Percentiles rank a stretch among this genome's conserved stretches.
Conservation (phyloP, 1,284 basidiomycete species). For the Ustilago curta region DNA sequence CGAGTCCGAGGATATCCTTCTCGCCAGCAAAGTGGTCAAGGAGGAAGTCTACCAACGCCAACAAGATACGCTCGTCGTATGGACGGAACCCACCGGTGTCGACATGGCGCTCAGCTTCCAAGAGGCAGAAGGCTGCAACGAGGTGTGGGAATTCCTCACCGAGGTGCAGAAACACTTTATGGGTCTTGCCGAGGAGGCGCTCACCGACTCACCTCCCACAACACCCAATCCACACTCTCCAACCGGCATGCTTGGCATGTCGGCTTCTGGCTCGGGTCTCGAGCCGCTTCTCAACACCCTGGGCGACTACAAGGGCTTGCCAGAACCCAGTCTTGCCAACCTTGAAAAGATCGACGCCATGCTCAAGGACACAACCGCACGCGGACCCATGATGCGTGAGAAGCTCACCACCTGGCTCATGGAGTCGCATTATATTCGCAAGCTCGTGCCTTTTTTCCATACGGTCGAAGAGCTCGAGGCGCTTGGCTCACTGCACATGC, state of each 20-base stretch:
- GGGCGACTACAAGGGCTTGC: conserved; percentile 60
- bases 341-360: conserved; percentile 67
- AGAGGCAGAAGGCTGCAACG: conserved; percentile 92
- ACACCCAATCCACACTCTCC: conserved; percentile 50
- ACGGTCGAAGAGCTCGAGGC: conserved; percentile 93
- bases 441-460: conserved; percentile 83
- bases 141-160: conserved; percentile 96
- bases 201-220: conserved; percentile 54
- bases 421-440: conserved; percentile 84
- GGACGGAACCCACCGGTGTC: conserved; percentile 94
- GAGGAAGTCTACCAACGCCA: conserved; percentile 69
- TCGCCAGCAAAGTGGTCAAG: conserved; percentile 63
- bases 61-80: conserved; percentile 93
- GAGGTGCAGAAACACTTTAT: conserved; percentile 88
- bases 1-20: conserved; percentile 64
- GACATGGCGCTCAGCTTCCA: conserved; percentile 98
- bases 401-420: conserved; percentile 77
- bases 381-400: conserved; percentile 75
- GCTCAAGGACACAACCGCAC: conserved; percentile 63
- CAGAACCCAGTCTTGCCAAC: conserved; percentile 68
- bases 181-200: conserved; percentile 47
- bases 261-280: conserved; percentile 38
- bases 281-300: conserved; percentile 48
- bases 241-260: conserved; percentile 47
- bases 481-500: conserved; percentile 85